Evolutionary conservation across 2,329 filamentous ascomycete species (phyloP).

Genomic region (Aspergillus hiratsukae): DNA sequence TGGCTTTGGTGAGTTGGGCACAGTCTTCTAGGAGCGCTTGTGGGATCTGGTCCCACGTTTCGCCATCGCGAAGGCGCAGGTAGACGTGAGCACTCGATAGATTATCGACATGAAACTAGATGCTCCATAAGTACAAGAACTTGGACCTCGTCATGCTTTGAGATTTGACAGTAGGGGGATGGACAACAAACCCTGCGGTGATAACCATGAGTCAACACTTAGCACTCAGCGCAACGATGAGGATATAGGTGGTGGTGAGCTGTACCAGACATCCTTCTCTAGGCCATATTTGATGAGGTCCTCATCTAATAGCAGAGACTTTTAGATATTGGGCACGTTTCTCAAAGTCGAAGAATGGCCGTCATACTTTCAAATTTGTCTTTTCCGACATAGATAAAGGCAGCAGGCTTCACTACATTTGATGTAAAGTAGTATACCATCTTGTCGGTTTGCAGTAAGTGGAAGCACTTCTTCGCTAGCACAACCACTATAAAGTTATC

Average conservation of each 20-base stretch:
- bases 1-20: conserved; percentile 96
- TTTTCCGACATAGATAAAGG: conserved; percentile 93
- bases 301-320: conserved; percentile 63
- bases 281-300: conserved; percentile 91
- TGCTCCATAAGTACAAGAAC: conserved; percentile 3
- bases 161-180: not conserved
- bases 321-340: conserved; percentile 12
- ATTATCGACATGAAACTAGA: conserved; percentile 93
- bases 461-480: not conserved
- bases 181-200: conserved; percentile 28
- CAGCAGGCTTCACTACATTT: conserved; percentile 72
- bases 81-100: conserved; percentile 96
- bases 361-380: conserved; percentile 95
- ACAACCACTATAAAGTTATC: not conserved
- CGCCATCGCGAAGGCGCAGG: conserved; percentile 71
- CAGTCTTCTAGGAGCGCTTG: conserved; percentile 74
- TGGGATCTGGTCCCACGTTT: conserved; percentile 80
- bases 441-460: not conserved
- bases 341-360: conserved; percentile 2
- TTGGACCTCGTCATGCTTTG: not conserved
- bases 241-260: conserved; percentile 2
- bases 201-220: not conserved
- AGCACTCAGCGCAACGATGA: not conserved
- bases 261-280: conserved; percentile 90
- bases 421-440: conserved; percentile 97